phyloP scores from a whole-genome alignment of 1,284 basidiomycete genomes.

The Apiotrichum porosum region DNA sequence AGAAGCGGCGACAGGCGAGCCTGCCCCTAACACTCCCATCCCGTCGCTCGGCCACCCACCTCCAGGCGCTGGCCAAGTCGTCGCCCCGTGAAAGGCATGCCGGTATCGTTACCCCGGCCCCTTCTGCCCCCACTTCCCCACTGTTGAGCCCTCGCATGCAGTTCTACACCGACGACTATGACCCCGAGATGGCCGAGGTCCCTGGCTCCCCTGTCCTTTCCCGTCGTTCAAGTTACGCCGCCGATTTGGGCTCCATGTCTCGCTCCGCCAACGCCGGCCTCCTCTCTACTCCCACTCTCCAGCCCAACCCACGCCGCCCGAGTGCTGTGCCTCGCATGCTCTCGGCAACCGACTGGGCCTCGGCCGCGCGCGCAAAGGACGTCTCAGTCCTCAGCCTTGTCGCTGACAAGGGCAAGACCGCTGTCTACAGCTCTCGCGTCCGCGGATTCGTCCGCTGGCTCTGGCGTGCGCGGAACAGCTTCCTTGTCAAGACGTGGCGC shows the following conservation, averaged over 20 bases:
- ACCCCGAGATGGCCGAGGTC: slow-evolving; percentile 3
- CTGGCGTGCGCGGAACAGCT: slow-evolving; percentile 40
- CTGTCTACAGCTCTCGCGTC: neutral
- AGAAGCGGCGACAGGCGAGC: slow-evolving; percentile 21
- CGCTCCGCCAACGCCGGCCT: neutral
- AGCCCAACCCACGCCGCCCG: slow-evolving; percentile 19
- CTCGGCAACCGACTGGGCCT: slow-evolving; percentile 35
- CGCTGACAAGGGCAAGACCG: slow-evolving; percentile 13
- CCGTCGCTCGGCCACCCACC: slow-evolving; percentile 35
- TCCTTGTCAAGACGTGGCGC: slow-evolving; percentile 32
- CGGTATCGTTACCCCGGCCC: neutral
- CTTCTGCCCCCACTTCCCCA: slow-evolving; percentile 15
- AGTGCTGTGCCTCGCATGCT: slow-evolving; percentile 28
- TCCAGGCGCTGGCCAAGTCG: slow-evolving; percentile 11
- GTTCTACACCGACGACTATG: neutral
- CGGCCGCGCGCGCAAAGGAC: slow-evolving; percentile 41
- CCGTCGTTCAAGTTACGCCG: slow-evolving; percentile 30
- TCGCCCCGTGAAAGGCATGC: slow-evolving; percentile 6
- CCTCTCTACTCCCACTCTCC: neutral
- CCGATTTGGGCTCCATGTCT: slow-evolving; percentile 3
- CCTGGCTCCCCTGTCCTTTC: slow-evolving; percentile 28
- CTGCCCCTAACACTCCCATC: slow-evolving; percentile 34
- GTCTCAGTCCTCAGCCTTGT: slow-evolving; percentile 33
- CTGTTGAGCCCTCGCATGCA: slow-evolving; percentile 6
- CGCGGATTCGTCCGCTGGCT: slow-evolving; percentile 20